phyloP scores from a whole-genome alignment of 2,329 filamentous ascomycete species.

The Fusarium poae region DNA sequence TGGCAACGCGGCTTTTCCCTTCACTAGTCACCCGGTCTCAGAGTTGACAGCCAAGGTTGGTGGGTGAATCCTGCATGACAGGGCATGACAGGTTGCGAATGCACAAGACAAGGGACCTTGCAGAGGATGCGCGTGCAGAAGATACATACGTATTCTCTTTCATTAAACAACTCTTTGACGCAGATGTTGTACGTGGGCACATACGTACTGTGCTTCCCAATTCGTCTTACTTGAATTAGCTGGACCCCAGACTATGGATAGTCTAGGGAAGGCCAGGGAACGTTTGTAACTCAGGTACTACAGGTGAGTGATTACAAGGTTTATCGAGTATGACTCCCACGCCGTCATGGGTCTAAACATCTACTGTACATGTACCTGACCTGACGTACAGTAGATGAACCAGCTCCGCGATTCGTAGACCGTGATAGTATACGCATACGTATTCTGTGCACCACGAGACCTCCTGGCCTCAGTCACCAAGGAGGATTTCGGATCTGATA shows the following conservation, averaged over 20 bases:
- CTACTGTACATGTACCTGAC: slow-evolving; percentile 25
- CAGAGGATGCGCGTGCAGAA: slow-evolving; percentile 29
- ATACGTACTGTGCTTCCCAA: slow-evolving; percentile 33
- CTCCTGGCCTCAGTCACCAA: slow-evolving; percentile 27
- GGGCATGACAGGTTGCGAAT: slow-evolving; percentile 22
- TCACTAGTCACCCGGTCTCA: not conserved
- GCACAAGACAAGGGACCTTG: slow-evolving; percentile 27
- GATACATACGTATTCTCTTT: slow-evolving; percentile 22
- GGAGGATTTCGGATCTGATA: slow-evolving; percentile 34
- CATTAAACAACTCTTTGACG: slow-evolving; percentile 29
- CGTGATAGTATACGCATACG: slow-evolving; percentile 9
- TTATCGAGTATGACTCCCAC: slow-evolving; percentile 38
- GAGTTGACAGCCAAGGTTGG: slow-evolving; percentile 6
- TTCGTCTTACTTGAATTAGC: slow-evolving; percentile 15
- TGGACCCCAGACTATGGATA: not conserved
- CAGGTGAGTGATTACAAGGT: slow-evolving; percentile 27
- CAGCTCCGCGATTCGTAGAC: not conserved
- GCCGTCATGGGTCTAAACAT: slow-evolving; percentile 38
- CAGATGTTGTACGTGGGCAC: slow-evolving; percentile 44
- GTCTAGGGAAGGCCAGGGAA: slow-evolving; percentile 7
- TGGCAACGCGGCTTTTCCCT: slow-evolving; percentile 29
- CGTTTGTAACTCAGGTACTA: slow-evolving; percentile 31
- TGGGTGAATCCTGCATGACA: slow-evolving; percentile 2
- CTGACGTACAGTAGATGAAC: slow-evolving; percentile 12
- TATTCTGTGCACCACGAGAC: slow-evolving; percentile 25